Base-by-base conservation (phyloP, 176 grass and related monocot species). In the Hsuehochloa calcarea region DNA sequence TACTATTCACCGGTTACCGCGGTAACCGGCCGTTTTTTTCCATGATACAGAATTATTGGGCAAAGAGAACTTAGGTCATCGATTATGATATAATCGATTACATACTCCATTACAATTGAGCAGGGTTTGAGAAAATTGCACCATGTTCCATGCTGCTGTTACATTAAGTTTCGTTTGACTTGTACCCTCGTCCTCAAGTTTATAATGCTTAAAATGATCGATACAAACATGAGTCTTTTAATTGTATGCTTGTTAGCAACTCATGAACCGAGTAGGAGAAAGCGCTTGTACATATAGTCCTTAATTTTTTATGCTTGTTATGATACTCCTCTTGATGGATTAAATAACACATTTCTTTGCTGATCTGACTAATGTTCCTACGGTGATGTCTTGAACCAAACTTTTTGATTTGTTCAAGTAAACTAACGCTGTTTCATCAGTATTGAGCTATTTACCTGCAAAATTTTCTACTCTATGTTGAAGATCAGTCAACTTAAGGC, bases 181-280 rank as follows among this genome's bases (percentile, higher is more conserved):
- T 80, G 12, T 73, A 65, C 26, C 31, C 43, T 73, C 38, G 0
- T 7, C 37, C 49, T 51, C 38, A 59, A 84, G 54, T 61, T 64
- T 46, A 27, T 56, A 51, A 63, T 65, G 29, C 19, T 74, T 84
- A 74, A 20, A 51, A 22, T 66, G 60, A 25, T 52, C 16, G 5
- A 63, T 20, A 41, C 14, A 52, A 63, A 66, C 70, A 13, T 37
- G 11, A 75, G 22, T 63, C 8, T 50, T 64, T 84, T 62, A 70
- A 60, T 61, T 38, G 17, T 75, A 74, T 72, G 29, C 7, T 89
- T 89, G 31, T 63, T 84, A 68, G 68, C 27, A 38, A 72, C 27
- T 26, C 16, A 25, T 52, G 71, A 71, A 72, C 84, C 68, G 73
- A 50, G 47, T 68, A 67, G 9, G 22, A 17, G 34, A 44, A 35